Evolutionary conservation across 2,329 filamentous ascomycete genomes (phyloP).

Genomic region (Monilinia fructigena): DNA sequence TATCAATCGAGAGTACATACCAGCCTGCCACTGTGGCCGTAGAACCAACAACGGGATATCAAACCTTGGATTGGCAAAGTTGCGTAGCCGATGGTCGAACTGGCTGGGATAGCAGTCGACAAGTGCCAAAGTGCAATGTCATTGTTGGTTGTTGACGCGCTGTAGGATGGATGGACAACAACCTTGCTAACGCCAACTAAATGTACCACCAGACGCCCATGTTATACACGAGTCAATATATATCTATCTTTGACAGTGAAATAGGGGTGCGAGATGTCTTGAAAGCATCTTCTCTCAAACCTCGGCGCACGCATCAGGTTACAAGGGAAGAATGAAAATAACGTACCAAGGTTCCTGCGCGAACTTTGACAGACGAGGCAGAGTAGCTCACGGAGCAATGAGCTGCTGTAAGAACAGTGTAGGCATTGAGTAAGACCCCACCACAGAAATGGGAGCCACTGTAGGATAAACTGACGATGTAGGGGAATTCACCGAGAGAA

Average conservation of each 20-base stretch:
- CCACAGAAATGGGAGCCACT: constrained; percentile 30
- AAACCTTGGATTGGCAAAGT: constrained; percentile 27
- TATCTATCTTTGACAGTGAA: background rate
- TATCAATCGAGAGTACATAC: constrained; percentile 23
- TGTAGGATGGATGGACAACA: constrained; percentile 29
- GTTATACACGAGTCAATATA: constrained; percentile 22
- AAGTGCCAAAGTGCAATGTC: constrained; percentile 32
- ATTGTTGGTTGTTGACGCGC: constrained; percentile 16
- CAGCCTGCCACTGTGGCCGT: constrained; percentile 23
- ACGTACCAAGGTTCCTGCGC: constrained; percentile 32
- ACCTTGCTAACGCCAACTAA: constrained; percentile 25
- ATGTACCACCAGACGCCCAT: constrained; percentile 29
- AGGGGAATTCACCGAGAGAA: constrained; percentile 31
- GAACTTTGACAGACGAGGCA: constrained; percentile 29
- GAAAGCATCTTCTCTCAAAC: background rate
- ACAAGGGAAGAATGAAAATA: background rate
- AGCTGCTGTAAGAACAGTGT: constrained; percentile 33
- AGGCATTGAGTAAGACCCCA: constrained; percentile 30
- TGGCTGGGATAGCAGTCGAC: constrained; percentile 24
- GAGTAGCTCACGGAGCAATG: constrained; percentile 29
- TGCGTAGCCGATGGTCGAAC: constrained; percentile 29
- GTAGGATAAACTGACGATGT: constrained; percentile 27
- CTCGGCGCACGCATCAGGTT: background rate
- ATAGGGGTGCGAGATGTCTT: background rate
- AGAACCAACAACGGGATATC: constrained; percentile 28